phyloP scores from a whole-genome alignment of 768 basidiomycete genomes.

The Clavaria fumosa region DNA sequence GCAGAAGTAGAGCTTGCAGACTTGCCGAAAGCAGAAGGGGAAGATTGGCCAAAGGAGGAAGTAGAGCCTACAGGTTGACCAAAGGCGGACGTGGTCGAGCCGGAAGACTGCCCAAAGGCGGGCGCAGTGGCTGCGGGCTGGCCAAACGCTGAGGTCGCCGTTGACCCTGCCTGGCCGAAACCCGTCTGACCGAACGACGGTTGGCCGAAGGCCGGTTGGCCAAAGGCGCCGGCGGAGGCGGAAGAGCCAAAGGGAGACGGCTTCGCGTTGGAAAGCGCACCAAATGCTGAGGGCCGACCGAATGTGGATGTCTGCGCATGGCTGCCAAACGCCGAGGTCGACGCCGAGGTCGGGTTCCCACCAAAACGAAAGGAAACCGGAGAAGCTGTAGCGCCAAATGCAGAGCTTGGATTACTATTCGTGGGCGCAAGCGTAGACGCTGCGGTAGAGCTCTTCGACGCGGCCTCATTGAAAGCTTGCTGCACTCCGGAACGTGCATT shows the following conservation, averaged over 20 bases:
- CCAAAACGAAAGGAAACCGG: too few species aligned
- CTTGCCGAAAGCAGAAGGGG: slow-evolving; percentile 26
- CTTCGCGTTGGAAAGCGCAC: slow-evolving; percentile 9
- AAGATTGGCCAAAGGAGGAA: slow-evolving; percentile 18
- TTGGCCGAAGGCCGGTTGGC: too few species aligned
- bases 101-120: slow-evolving; percentile 15
- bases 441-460: slow-evolving; percentile 24
- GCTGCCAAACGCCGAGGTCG: slow-evolving; percentile 12
- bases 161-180: slow-evolving; percentile 8
- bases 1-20: slow-evolving; percentile 20
- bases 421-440: slow-evolving; percentile 9
- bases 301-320: slow-evolving; percentile 18
- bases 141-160: slow-evolving; percentile 19
- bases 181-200: too few species aligned
- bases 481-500: slow-evolving; percentile 34
- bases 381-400: slow-evolving; percentile 14
- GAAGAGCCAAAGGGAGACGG: slow-evolving; percentile 28
- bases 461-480: slow-evolving; percentile 38
- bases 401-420: slow-evolving; percentile 11
- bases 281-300: slow-evolving; percentile 15
- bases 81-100: slow-evolving; percentile 17
- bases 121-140: slow-evolving; percentile 10
- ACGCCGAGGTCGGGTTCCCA: too few species aligned
- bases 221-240: slow-evolving; percentile 22
- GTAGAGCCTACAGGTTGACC: slow-evolving; percentile 15